Evolutionary conservation across 2,329 filamentous ascomycete species (phyloP).

Genomic region (Fusarium buharicum): DNA sequence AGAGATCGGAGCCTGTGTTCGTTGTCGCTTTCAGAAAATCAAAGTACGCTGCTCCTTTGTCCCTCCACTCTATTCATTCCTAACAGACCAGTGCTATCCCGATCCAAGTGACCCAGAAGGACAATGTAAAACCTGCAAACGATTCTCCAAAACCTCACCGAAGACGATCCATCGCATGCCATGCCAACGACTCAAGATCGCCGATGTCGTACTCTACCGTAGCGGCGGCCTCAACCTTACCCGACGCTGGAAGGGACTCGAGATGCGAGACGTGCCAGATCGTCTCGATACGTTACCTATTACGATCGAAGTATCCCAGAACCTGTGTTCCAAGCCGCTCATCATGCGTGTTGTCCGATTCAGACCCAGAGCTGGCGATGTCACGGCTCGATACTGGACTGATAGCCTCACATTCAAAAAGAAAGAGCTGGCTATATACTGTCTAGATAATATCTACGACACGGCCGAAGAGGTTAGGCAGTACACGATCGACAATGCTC

Average conservation of each 20-base stretch:
- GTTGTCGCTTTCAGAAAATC: slow-evolving; percentile 39
- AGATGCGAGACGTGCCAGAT: slow-evolving; percentile 55
- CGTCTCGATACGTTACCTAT: slow-evolving; percentile 44
- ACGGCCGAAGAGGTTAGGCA: slow-evolving; percentile 49
- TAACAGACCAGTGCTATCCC: slow-evolving; percentile 51
- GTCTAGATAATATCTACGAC: slow-evolving; percentile 52
- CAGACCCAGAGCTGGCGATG: slow-evolving; percentile 50
- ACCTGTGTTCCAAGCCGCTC: slow-evolving; percentile 52
- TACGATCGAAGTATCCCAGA: slow-evolving; percentile 54
- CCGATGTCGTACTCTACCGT: slow-evolving; percentile 55
- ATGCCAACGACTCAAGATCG: slow-evolving; percentile 58
- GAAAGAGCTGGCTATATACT: slow-evolving; percentile 53
- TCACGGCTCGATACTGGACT: slow-evolving; percentile 53
- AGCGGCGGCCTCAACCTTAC: slow-evolving; percentile 58
- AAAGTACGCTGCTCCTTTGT: slow-evolving; percentile 24
- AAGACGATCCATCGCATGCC: slow-evolving; percentile 59
- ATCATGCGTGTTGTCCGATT: slow-evolving; percentile 56
- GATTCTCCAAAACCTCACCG: slow-evolving; percentile 53
- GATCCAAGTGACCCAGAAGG: slow-evolving; percentile 47
- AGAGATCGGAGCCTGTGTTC: slow-evolving; percentile 28
- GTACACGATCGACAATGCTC: slow-evolving; percentile 51
- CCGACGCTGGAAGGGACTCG: slow-evolving; percentile 53
- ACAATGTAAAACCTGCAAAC: slow-evolving; percentile 55
- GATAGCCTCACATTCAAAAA: slow-evolving; percentile 45
- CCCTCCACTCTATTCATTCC: neutral